A percentile compares a stretch with the other conserved stretches of the same genome.
phyloP scores from a whole-genome alignment of 2,329 filamentous ascomycete genomes.

The Phaeosphaeriaceae sp. region DNA sequence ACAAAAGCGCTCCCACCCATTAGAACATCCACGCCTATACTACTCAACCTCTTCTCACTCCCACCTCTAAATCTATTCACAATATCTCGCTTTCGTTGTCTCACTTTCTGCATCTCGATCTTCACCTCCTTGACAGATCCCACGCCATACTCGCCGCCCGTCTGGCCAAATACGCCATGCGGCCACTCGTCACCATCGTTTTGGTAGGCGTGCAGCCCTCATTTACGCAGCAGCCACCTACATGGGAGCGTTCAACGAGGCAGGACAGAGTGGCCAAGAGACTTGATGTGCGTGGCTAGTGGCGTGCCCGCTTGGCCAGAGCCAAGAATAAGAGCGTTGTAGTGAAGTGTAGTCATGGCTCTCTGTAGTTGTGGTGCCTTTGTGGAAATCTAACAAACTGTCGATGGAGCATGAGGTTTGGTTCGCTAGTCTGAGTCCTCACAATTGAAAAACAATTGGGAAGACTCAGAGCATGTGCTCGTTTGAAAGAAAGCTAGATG shows the following conservation, averaged over 20 bases:
- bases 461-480: too few species aligned
- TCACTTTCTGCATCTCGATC: conserved; percentile 58
- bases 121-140: conserved; percentile 29
- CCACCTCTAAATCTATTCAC: conserved; percentile 58
- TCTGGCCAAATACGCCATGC: conserved; percentile 55
- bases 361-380: too few species aligned
- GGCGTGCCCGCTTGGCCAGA: conserved; percentile 62
- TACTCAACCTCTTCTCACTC: conserved; percentile 52
- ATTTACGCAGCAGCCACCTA: conserved; percentile 63
- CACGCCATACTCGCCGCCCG: conserved; percentile 58
- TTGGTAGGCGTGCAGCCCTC: conserved; percentile 65
- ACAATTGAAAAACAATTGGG: too few species aligned
- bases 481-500: too few species aligned
- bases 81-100: conserved; percentile 61
- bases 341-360: conserved; percentile 27
- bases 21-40: conserved; percentile 54
- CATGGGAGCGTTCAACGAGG: conserved; percentile 56
- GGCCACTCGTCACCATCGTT: conserved; percentile 62
- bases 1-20: conserved; percentile 56
- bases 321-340: conserved; percentile 57
- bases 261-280: conserved; percentile 54
- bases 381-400: too few species aligned
- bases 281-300: conserved; percentile 56
- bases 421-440: too few species aligned
- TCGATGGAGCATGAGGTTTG: too few species aligned